Conservation (phyloP, 495 filamentous ascomycete genomes). For the Usnea hakonensis region DNA sequence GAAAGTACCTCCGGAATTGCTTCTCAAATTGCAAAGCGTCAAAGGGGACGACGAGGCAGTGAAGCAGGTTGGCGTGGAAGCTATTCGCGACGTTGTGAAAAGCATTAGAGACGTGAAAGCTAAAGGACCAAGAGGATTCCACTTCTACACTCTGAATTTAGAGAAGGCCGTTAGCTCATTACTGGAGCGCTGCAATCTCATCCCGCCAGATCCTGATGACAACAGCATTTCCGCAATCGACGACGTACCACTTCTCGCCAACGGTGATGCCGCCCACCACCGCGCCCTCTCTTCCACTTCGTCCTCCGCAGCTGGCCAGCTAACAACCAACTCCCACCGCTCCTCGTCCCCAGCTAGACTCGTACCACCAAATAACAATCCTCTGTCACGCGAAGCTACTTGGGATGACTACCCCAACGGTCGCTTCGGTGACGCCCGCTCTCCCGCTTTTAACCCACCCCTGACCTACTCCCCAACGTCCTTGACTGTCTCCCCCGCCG, state of each 20-base stretch:
- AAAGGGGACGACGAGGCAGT: constrained; percentile 89
- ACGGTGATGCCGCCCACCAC: constrained; percentile 29
- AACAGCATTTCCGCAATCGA: constrained; percentile 33
- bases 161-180: constrained; percentile 95
- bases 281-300: constrained; percentile 22
- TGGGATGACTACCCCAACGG: constrained; percentile 99
- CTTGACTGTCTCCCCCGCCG: constrained; percentile 68
- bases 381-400: constrained; percentile 89
- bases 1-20: constrained; percentile 61
- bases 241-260: constrained; percentile 33
- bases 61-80: constrained; percentile 63
- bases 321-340: constrained; percentile 44
- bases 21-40: constrained; percentile 65
- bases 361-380: constrained; percentile 66
- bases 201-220: constrained; percentile 50
- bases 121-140: constrained; percentile 66
- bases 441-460: constrained; percentile 67
- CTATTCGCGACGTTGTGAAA: constrained; percentile 62
- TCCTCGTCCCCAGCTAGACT: constrained; percentile 39
- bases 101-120: constrained; percentile 56
- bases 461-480: constrained; percentile 49
- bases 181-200: constrained; percentile 75
- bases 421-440: constrained; percentile 86
- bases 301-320: constrained; percentile 58
- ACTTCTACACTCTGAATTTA: constrained; percentile 95